Base-by-base conservation (phyloP, 805 yeast species). In the Suhomyces faveliae region DNA sequence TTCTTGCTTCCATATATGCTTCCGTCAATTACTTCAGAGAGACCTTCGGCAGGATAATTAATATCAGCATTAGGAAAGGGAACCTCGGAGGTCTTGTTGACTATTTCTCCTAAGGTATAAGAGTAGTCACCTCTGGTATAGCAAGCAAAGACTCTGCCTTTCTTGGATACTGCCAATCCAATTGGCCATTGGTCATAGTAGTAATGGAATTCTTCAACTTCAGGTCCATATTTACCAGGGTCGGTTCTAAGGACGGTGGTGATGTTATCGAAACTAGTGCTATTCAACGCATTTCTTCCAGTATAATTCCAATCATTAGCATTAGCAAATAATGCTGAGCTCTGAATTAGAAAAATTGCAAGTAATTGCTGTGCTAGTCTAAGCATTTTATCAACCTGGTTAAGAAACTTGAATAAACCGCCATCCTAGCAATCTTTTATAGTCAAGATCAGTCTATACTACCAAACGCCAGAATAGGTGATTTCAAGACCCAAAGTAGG, bases 171-270 rank as follows among this genome's bases (percentile, higher is more conserved):
- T 2, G 42, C 42, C 22, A 39, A 23, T 22, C 42, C 42, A 13
- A 8, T 8, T 11, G 42, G 42, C 42, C 42, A 39, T 39, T 39
- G 30, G 27, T 39, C 42, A 39, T 39, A 39, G 11, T 39, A 39
- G 30, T 39, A 39, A 15, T 39, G 42, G n/a, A 22, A 39, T 15
- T 39, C 42, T 23, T 39, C 42, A 21, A 39, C 9, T 15, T 39
- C 42, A 12, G 42, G 42, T 11, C 42, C 42, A 20, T 39, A 39
- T 15, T n/a, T 39, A 4, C 42, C 42, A 4, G 27, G 21, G n/a
- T 39, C 42, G 5, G 17, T 35, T 19, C 42, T 35, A 19, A 37
- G 24, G 6, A 17, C 5, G 5, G 40, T 37, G 6, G 24, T 37
- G 21, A 12, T 20, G 24, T 37, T 37, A 12, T 20, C 15, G 21